Evolutionary conservation across 345 rosid genomes (phyloP), one percentile per base, ranked within the genome.

Genomic region (Citrus glauca): DNA sequence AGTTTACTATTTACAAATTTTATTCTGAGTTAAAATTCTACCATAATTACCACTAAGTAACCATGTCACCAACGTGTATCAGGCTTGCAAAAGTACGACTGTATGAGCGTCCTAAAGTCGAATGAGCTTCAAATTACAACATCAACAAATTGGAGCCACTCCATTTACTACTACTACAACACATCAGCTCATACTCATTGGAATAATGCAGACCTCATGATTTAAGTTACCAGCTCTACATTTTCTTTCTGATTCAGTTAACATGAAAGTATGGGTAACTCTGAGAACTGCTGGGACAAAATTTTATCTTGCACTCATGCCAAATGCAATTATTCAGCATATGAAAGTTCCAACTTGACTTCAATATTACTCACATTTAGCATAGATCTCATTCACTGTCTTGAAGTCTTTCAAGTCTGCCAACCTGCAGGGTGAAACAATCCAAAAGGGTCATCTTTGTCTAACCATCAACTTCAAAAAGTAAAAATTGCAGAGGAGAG

Each of bases 361-460:
- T 4, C 16, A 53, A 71, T 9, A 10, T 4, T 77, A 90, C 98
- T 92, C 84, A 95, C 98, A 95, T 89, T 90, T 95, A 4, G 91
- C 98, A 81, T 95, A 93, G 75, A 97, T 90, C 84, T 93, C 99
- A 40, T 97, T 93, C 72, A 93, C 98, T 90, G 86, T 94, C 86
- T 97, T 90, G 92, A 97, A 93, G 90, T 93, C 98, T 63, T 81
- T 86, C 89, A 94, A 79, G 90, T 94, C 98, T 73, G 98, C 96
- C 87, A 94, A 73, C 99, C 98, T 94, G 84, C 83, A 79, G 25
- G 38, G 40, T 16, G 48, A 63, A 78, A 67, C 76, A 59, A 79
- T 17, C 19, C 79, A 45, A 37, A 45, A 45, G 2, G 57, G 38
- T 33, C 20, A 70, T 16, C 38, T 40, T 42, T 62, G 38, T 53